Base-by-base conservation (phyloP, 495 filamentous ascomycete genomes). In the Achaetomiella virescens region DNA sequence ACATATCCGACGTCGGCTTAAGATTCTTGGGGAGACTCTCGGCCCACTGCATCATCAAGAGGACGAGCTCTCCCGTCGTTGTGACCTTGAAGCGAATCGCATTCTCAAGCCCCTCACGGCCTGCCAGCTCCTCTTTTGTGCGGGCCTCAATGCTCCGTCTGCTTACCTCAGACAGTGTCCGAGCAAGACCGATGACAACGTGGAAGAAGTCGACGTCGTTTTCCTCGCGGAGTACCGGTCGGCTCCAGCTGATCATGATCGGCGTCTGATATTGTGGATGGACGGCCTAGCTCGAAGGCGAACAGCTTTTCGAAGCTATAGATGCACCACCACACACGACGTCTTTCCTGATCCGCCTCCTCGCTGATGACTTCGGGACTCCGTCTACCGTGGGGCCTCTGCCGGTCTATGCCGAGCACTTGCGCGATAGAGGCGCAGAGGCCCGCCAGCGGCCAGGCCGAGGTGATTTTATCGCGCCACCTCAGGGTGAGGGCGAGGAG, bases 261-360 rank as follows among this genome's bases (percentile, higher is more conserved):
- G 22, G 43, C 22, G 24, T 46, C 43, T 2, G 22, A 27, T 27
- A 46, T 46, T 8, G 18, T 17, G 22, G 43, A 46, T 25, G 43
- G 43, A 25, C 43, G 43, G 22, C 43, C 43, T 12, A 46, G 43
- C 43, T 46, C 43, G 15, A 46, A 46, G 22, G 43, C 43, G 14
- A 46, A 46, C 43, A 46, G 24, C 22, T 46, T 46, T 25, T 46
- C 43, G 24, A 46, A 46, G 43, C 43, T 46, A 25, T 46, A 46
- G 43, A 46, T 12, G 43, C 22, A 46, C 43, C 43, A 46, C 43
- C 43, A 46, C 43, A 46, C 43, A 25, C 43, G 43, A 27, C 43
- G 43, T 6, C 43, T 9, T 29, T 46, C 43, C 24, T 46, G 43
- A 14, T 46, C 43, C 24, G 14, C 43, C 3, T 29, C 12, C 10